phyloP scores from a whole-genome alignment of 192 early-diverging fungal species.

The Coemansia sp. region DNA sequence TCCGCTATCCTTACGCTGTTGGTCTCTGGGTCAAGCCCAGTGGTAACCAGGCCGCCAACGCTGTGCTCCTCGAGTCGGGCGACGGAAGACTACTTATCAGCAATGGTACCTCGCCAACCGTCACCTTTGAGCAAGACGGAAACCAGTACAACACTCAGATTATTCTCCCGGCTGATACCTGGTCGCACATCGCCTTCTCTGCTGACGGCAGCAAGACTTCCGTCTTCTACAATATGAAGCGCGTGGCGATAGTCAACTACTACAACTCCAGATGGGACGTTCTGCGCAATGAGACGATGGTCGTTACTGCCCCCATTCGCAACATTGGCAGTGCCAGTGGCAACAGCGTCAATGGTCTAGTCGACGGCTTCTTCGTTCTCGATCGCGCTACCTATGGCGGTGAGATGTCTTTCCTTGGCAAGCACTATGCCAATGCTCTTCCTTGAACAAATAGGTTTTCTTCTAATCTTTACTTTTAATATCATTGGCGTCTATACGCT shows the following conservation, averaged over 20 bases:
- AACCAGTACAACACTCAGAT: conserved; percentile 47
- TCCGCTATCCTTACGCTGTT: conserved; percentile 44
- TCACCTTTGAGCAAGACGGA: conserved; percentile 46
- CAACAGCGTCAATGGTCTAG: conserved; percentile 37
- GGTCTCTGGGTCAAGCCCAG: conserved; percentile 50
- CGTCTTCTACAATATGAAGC: conserved; percentile 45
- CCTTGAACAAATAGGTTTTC: conserved; percentile 13
- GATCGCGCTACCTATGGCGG: conserved; percentile 35
- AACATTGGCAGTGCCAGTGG: conserved; percentile 40
- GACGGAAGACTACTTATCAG: conserved; percentile 44
- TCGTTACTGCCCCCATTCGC: conserved; percentile 34
- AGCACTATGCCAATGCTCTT: conserved; percentile 39
- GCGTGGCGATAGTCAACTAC: conserved; percentile 35
- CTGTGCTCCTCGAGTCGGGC: conserved; percentile 41
- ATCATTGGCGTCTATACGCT: neutral
- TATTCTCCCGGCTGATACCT: conserved; percentile 26
- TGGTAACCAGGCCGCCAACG: conserved; percentile 34
- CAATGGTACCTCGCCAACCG: conserved; percentile 30
- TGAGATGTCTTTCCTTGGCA: conserved; percentile 49
- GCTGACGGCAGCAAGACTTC: conserved; percentile 31
- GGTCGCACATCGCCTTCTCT: conserved; percentile 50
- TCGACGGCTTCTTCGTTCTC: conserved; percentile 44
- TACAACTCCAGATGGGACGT: conserved; percentile 43
- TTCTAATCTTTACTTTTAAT: neutral
- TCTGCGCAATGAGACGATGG: conserved; percentile 41